These are phyloP conservation scores for Syzygium malaccense DNA, from an alignment of 441 rosid genomes.

Conservation along the genomic window DNA sequence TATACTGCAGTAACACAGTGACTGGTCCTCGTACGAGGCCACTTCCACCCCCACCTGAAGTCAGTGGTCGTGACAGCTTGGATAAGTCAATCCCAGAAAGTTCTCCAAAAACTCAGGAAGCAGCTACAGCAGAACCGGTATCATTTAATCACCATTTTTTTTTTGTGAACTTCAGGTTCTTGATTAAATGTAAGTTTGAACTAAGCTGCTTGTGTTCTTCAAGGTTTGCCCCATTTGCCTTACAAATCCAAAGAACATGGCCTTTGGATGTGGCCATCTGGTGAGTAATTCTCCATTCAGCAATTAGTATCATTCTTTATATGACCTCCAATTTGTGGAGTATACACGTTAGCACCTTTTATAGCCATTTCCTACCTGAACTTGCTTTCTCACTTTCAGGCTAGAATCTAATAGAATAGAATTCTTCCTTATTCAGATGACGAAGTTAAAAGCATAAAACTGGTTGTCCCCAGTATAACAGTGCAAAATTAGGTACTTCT, in stretches of 20 bases:
- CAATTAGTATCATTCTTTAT: not conserved
- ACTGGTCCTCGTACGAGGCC: constrained; percentile 27
- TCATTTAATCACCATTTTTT: not conserved
- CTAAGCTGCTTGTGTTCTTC: not conserved
- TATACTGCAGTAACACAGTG: constrained; percentile 28
- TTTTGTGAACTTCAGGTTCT: not conserved
- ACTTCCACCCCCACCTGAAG: constrained; percentile 73
- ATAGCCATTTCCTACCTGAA: not conserved
- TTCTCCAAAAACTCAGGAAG: constrained; percentile 28
- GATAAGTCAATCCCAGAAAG: constrained; percentile 24
- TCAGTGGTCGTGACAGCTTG: constrained; percentile 50
- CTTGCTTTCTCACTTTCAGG: not conserved
- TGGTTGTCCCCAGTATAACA: not conserved
- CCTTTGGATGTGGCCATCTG: constrained; percentile 88
- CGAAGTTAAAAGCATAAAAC: not conserved
- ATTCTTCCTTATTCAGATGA: not conserved
- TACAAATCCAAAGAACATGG: constrained; percentile 88
- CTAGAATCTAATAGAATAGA: not conserved
- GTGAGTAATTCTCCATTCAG: constrained; percentile 29
- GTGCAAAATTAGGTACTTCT: not conserved
- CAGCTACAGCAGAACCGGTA: constrained; percentile 38
- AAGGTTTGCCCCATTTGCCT: constrained; percentile 95
- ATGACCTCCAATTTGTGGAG: not conserved
- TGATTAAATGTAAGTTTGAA: not conserved
- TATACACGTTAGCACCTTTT: not conserved